These are phyloP conservation scores for Candida dendrica DNA, from an alignment of 805 yeast genomes.

Conservation along the genomic window DNA sequence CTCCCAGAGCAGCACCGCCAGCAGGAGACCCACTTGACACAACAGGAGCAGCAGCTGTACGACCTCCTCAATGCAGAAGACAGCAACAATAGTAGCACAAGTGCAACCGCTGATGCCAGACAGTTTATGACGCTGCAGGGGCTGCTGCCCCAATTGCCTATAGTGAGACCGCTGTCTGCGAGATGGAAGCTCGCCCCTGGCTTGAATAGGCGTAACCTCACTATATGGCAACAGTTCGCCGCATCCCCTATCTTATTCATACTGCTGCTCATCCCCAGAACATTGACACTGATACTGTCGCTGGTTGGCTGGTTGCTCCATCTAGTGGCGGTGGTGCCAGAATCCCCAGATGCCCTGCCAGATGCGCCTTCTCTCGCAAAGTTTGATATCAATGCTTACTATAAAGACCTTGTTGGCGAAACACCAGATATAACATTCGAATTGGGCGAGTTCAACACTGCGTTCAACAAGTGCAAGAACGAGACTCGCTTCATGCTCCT, in stretches of 20 bases:
- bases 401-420: constrained; percentile 11
- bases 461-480: constrained; percentile 10
- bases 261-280: constrained; percentile 47
- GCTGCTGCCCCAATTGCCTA: constrained; percentile 21
- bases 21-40: background rate
- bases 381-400: constrained; percentile 10
- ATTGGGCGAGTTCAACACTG: constrained; percentile 16
- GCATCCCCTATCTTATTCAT: constrained; percentile 38
- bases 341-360: constrained; percentile 26
- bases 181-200: constrained; percentile 16
- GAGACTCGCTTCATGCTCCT: constrained; percentile 16
- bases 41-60: background rate
- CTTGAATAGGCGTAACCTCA: background rate
- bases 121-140: background rate
- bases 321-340: constrained; percentile 29
- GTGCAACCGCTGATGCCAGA: background rate
- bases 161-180: constrained; percentile 26
- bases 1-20: background rate
- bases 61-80: background rate
- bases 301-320: constrained; percentile 29
- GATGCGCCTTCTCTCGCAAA: constrained; percentile 14
- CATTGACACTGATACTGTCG: constrained; percentile 34
- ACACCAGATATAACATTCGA: constrained; percentile 5
- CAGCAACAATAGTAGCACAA: too few relatives aligned
- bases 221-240: constrained; percentile 4